These are phyloP conservation scores for Telopea speciosissima DNA, from an alignment of 177 flowering plant genomes.

Conservation along the genomic window DNA sequence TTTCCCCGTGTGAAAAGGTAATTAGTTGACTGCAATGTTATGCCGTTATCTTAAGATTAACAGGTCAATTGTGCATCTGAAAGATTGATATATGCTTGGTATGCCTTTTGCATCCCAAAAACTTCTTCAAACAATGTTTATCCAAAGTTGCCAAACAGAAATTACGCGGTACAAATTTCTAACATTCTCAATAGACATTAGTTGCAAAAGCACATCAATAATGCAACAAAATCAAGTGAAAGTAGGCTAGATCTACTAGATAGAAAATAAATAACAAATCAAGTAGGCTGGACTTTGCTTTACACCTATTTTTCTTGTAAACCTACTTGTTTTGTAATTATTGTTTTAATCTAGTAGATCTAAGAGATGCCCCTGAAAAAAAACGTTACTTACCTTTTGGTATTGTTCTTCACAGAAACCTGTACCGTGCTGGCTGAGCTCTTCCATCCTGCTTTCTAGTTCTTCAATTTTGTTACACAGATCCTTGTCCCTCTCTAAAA, in stretches of 20 bases:
- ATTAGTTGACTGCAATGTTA: not conserved
- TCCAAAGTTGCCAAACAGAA: not conserved
- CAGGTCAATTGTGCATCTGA: not conserved
- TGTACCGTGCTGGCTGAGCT: conserved; percentile 27
- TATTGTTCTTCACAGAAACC: conserved; percentile 16
- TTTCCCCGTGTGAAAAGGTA: not conserved
- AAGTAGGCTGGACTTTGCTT: no score
- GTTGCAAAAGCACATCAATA: not conserved
- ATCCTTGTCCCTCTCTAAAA: conserved; percentile 70
- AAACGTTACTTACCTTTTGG: conserved; percentile 33
- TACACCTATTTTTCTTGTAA: no score
- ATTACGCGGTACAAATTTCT: not conserved
- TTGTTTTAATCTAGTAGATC: no score
- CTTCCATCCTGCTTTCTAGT: conserved; percentile 40
- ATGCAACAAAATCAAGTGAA: not conserved
- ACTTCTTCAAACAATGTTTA: not conserved
- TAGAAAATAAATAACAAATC: no score
- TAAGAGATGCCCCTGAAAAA: no score
- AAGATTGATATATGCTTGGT: not conserved
- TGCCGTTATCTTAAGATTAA: not conserved
- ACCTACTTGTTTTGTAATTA: no score
- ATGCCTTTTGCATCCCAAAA: not conserved
- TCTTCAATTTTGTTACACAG: conserved; percentile 55
- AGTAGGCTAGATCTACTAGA: no score
- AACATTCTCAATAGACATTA: not conserved